Percentiles rank a stretch among this genome's conserved stretches.
These are phyloP conservation scores for Allium fistulosum DNA, from an alignment of 106 monocot genomes.

Conservation along the genomic window DNA sequence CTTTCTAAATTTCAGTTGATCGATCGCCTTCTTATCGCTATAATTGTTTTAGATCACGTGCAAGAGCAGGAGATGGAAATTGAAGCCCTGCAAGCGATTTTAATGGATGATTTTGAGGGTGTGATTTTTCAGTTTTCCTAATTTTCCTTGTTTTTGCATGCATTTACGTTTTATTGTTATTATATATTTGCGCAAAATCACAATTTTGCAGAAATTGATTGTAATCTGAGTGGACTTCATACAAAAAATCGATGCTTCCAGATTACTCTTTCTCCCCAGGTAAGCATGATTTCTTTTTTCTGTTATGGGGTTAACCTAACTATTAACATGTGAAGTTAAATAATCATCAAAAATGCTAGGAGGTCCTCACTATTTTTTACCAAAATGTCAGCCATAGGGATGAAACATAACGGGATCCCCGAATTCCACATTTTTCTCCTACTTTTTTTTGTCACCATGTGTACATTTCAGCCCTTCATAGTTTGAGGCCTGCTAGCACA, in stretches of 20 bases:
- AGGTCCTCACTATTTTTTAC: no score
- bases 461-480: no score
- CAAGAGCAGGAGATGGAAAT: conserved; percentile 87
- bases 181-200: neutral
- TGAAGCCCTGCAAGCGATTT: conserved; percentile 64
- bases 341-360: no score
- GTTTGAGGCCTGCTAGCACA: no score
- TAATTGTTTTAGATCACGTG: conserved; percentile 26
- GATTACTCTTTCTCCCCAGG: conserved; percentile 44
- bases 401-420: no score
- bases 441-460: no score
- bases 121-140: neutral
- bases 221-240: conserved; percentile 39
- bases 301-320: no score
- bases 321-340: no score
- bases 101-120: conserved; percentile 69
- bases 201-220: conserved; percentile 41
- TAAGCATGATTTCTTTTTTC: neutral
- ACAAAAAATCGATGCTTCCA: conserved; percentile 49
- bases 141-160: neutral
- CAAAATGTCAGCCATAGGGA: no score
- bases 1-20: neutral
- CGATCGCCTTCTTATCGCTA: neutral
- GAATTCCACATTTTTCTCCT: no score
- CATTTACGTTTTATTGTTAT: neutral